phyloP scores from a whole-genome alignment of 2,329 filamentous ascomycete species.

The Fusarium hainanense region DNA sequence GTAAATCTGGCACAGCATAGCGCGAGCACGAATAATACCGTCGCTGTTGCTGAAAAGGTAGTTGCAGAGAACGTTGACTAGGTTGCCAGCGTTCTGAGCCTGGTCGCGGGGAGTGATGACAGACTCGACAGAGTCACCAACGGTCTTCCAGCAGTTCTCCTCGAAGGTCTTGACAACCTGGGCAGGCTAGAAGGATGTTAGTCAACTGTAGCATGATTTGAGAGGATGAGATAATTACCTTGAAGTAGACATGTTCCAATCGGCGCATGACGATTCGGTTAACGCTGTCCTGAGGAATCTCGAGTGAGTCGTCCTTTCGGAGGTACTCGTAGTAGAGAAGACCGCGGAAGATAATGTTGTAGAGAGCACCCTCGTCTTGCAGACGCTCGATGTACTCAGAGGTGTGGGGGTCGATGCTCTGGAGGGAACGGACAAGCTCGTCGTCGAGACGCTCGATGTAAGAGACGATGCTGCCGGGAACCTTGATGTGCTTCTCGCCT shows the following conservation, averaged over 20 bases:
- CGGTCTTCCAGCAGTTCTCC: conserved; percentile 89
- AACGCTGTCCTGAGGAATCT: conserved; percentile 84
- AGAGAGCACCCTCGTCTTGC: conserved; percentile 88
- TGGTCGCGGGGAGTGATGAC: conserved; percentile 79
- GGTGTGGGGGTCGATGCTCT: conserved; percentile 97
- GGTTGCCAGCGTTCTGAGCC: conserved; percentile 74
- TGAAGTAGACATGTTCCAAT: conserved; percentile 98
- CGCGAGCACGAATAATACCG: conserved; percentile 93
- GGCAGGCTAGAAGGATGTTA: conserved; percentile 69
- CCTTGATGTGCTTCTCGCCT: conserved; percentile 85
- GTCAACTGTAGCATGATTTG: neutral
- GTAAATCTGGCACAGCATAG: conserved; percentile 99
- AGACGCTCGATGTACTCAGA: conserved; percentile 98
- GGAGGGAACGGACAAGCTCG: conserved; percentile 95
- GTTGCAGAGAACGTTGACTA: conserved; percentile 90
- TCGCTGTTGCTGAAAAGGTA: conserved; percentile 96
- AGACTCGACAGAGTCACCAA: conserved; percentile 78
- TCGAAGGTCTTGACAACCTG: conserved; percentile 94
- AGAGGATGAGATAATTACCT: conserved; percentile 63
- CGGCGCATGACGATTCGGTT: conserved; percentile 95
- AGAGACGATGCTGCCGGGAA: conserved; percentile 93
- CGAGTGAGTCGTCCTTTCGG: conserved; percentile 74
- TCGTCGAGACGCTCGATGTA: conserved; percentile 96
- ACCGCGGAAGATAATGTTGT: conserved; percentile 90
- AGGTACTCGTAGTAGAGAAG: conserved; percentile 89